A percentile compares a stretch with the other conserved stretches of the same genome.
Conservation (phyloP, 1,284 basidiomycete species). For the Leccinum subspadiceum region DNA sequence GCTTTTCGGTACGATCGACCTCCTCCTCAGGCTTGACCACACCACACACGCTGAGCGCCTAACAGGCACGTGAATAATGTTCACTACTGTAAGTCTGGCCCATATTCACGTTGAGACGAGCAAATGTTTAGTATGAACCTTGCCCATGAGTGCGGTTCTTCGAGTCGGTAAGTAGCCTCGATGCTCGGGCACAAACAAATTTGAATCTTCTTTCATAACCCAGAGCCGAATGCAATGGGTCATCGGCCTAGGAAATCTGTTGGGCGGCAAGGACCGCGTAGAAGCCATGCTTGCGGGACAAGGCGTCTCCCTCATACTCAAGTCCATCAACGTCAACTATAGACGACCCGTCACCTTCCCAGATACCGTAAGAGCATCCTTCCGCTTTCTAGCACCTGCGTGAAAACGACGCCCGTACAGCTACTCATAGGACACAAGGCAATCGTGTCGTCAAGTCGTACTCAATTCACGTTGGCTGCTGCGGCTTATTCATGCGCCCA, state of each 20-base stretch:
- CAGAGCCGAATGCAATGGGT: constrained; percentile 69
- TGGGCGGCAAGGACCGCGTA: constrained; percentile 56
- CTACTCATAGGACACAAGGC: constrained; percentile 60
- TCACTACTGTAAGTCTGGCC: constrained; percentile 51
- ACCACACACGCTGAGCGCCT: not conserved
- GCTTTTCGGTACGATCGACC: constrained; percentile 59
- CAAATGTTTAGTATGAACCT: not conserved
- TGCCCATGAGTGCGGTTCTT: constrained; percentile 53
- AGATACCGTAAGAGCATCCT: constrained; percentile 52
- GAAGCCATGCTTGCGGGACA: constrained; percentile 56
- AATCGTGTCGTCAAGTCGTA: constrained; percentile 32
- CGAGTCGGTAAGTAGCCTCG: constrained; percentile 50
- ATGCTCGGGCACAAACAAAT: not conserved
- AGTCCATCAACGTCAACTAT: constrained; percentile 64
- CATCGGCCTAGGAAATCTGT: constrained; percentile 48
- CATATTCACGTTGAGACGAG: not conserved
- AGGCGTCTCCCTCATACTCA: constrained; percentile 70
- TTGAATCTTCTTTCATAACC: not conserved
- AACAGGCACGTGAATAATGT: constrained; percentile 75
- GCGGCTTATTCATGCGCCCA: constrained; percentile 64
- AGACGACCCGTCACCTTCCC: constrained; percentile 68
- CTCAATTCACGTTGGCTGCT: constrained; percentile 49
- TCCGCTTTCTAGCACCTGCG: not conserved
- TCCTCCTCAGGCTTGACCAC: not conserved
- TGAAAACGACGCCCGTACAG: constrained; percentile 31